Evolutionary conservation across 2,329 filamentous ascomycete species (phyloP).

Genomic region (Beauveria asiatica): DNA sequence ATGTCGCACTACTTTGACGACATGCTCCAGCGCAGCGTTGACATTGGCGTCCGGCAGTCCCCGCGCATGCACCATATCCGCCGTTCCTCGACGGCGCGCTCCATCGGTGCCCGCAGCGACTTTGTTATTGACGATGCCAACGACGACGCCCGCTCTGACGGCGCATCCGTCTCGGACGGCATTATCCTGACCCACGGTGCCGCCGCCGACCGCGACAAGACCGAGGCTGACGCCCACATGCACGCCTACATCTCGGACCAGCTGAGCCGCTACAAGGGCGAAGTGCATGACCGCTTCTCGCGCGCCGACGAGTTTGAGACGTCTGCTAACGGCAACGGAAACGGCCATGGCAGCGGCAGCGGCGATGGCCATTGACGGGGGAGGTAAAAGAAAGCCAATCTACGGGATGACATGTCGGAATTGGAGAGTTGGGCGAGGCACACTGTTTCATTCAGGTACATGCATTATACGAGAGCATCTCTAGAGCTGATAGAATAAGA

Average conservation of each 20-base stretch:
- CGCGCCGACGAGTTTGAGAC: constrained; percentile 41
- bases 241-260: constrained; percentile 77
- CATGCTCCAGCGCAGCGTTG: constrained; percentile 49
- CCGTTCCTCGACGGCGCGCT: constrained; percentile 73
- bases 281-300: constrained; percentile 19
- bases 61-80: constrained; percentile 49
- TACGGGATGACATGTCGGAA: not conserved
- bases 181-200: constrained; percentile 23
- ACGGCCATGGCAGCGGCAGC: not conserved
- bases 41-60: constrained; percentile 28
- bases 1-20: constrained; percentile 96
- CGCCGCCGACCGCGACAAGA: constrained; percentile 37
- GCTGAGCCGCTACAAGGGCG: constrained; percentile 56
- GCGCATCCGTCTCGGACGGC: constrained; percentile 26
- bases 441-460: not conserved
- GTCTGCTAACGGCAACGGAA: constrained; percentile 18
- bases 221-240: constrained; percentile 60
- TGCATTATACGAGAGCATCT: not conserved
- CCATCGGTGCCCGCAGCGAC: constrained; percentile 77
- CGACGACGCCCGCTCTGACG: constrained; percentile 26
- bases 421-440: no score
- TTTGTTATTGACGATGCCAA: constrained; percentile 34
- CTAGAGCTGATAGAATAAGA: not conserved
- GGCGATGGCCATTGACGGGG: not conserved
- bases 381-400: no score